Evolutionary conservation across 805 yeast genomes (phyloP).

Genomic region (Millerago galiae): DNA sequence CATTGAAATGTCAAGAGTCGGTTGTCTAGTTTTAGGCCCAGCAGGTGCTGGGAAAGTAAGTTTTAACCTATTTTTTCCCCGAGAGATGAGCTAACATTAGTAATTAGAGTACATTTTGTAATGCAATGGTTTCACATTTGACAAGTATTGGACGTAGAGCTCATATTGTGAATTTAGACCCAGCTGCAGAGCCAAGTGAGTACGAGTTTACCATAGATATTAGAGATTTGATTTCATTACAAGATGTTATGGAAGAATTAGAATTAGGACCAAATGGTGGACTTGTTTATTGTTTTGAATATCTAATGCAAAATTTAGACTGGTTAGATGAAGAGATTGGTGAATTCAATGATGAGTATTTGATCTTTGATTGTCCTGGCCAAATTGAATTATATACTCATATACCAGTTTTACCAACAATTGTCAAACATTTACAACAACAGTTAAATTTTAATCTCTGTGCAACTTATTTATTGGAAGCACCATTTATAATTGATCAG

Average conservation of each 20-base stretch:
- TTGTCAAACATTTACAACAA: constrained; percentile 77
- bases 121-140: constrained; percentile 79
- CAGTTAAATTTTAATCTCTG: constrained; percentile 81
- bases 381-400: constrained; percentile 94
- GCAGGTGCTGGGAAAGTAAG: constrained; percentile 87
- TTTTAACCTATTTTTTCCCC: constrained; percentile 7
- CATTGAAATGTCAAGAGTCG: constrained; percentile 78
- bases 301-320: constrained; percentile 80
- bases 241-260: constrained; percentile 94
- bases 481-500: constrained; percentile 86
- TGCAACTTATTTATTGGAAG: constrained; percentile 88
- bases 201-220: constrained; percentile 91
- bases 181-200: constrained; percentile 93
- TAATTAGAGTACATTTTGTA: constrained; percentile 71
- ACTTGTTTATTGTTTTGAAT: constrained; percentile 87
- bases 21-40: constrained; percentile 90
- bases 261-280: constrained; percentile 96
- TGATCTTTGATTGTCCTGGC: constrained; percentile 95
- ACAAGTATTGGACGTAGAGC: constrained; percentile 89
- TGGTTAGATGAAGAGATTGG: constrained; percentile 98
- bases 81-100: background rate
- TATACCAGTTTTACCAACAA: constrained; percentile 85
- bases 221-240: constrained; percentile 79
- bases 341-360: constrained; percentile 87
- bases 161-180: constrained; percentile 91